phyloP scores from a whole-genome alignment of 257 asterid genomes.

The Fraxinus quadrangulata region DNA sequence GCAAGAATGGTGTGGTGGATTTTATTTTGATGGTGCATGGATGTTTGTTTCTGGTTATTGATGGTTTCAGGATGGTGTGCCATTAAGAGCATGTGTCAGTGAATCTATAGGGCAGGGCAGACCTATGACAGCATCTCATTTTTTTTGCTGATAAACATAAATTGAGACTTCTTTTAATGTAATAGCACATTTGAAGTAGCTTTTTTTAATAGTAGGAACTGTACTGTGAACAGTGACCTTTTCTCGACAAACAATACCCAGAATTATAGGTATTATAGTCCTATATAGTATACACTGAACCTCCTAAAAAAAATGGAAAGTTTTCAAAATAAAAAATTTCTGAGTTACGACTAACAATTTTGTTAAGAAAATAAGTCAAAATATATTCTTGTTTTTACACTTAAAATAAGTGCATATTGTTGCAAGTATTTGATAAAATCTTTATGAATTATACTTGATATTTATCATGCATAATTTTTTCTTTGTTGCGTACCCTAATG shows the following conservation, averaged over 20 bases:
- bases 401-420: background rate
- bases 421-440: background rate
- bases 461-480: background rate
- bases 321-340: background rate
- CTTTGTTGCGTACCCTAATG: conserved; percentile 12
- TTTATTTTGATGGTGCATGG: background rate
- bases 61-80: background rate
- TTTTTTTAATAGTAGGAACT: background rate
- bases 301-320: background rate
- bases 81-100: background rate
- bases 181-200: background rate
- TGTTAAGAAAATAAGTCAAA: background rate
- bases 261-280: background rate
- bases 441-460: background rate
- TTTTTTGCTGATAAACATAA: background rate
- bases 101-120: background rate
- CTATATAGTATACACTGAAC: background rate
- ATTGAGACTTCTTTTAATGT: background rate
- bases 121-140: background rate
- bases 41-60: background rate
- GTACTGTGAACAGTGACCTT: background rate
- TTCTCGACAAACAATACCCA: background rate
- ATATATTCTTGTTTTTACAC: background rate
- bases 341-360: background rate
- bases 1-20: background rate